A percentile compares a stretch with the other conserved stretches of the same genome.
Conservation (phyloP, 768 basidiomycete species). For the Mycena filopes region DNA sequence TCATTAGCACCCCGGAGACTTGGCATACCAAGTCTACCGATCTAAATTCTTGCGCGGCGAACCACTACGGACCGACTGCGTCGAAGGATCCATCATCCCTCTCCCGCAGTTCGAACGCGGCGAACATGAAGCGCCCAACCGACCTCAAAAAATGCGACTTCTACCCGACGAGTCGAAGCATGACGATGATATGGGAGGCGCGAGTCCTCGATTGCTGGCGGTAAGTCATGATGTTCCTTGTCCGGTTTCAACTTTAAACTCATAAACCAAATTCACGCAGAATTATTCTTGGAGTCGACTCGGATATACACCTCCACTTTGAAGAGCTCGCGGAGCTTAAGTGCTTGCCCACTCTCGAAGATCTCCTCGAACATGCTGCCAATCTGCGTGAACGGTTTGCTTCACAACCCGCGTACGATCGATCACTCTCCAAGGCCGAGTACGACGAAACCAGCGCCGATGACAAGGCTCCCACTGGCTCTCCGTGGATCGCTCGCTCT, state of each 20-base stretch:
- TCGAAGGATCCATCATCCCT: constrained; percentile 34
- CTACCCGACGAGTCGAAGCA: constrained; percentile 34
- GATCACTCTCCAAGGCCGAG: not conserved
- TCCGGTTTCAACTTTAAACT: too few species aligned
- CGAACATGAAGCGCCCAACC: constrained; percentile 28
- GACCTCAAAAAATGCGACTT: constrained; percentile 25
- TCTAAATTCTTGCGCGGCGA: constrained; percentile 31
- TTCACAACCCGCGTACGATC: not conserved
- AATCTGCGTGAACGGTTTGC: not conserved
- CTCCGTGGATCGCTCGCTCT: not conserved
- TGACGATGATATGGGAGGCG: constrained; percentile 34
- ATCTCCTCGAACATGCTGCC: not conserved
- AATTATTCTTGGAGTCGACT: not conserved
- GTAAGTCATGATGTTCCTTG: constrained; percentile 12
- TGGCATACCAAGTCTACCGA: constrained; percentile 35
- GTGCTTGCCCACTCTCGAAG: not conserved
- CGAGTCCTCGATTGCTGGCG: constrained; percentile 34
- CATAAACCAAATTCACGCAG: not conserved
- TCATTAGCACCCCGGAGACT: constrained; percentile 22
- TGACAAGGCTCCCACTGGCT: not conserved
- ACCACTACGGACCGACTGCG: constrained; percentile 33
- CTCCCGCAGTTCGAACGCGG: too few species aligned
- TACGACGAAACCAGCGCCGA: not conserved
- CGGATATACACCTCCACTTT: not conserved
- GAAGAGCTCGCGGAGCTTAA: not conserved